A percentile compares a stretch with the other conserved stretches of the same genome.
phyloP scores from a whole-genome alignment of 352 stramenopile species.

The Blastocystis sp. region DNA sequence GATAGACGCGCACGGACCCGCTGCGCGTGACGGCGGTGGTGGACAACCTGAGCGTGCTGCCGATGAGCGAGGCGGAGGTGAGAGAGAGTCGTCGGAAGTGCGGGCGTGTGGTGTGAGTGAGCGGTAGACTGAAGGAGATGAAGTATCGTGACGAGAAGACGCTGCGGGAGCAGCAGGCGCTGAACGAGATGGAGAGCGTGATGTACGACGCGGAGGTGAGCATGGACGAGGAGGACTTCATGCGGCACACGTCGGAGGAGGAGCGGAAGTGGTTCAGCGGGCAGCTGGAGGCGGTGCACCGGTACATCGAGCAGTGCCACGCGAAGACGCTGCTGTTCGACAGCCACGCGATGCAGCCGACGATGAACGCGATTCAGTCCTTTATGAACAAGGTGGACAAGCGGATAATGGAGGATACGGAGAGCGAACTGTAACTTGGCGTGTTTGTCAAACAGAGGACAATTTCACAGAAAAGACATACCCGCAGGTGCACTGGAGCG shows the following conservation, averaged over 20 bases:
- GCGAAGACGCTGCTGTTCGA: background rate
- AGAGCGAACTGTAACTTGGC: background rate
- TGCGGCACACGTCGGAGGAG: background rate
- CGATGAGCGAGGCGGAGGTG: background rate
- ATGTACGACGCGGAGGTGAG: constrained; percentile 33
- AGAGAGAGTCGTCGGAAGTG: background rate
- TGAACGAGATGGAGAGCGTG: constrained; percentile 59
- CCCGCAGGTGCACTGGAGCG: constrained; percentile 41
- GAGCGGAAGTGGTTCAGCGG: background rate
- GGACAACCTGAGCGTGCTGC: background rate
- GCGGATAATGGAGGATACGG: background rate
- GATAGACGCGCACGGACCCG: constrained; percentile 14
- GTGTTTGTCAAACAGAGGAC: constrained; percentile 16
- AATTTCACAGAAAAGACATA: constrained; percentile 47
- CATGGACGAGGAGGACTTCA: constrained; percentile 1
- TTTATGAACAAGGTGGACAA: constrained; percentile 3
- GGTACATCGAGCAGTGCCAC: background rate
- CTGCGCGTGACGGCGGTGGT: constrained; percentile 7
- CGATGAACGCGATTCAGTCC: background rate
- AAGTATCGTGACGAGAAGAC: constrained; percentile 31
- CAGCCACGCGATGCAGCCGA: background rate
- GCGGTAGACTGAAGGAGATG: constrained; percentile 21
- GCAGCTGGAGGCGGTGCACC: background rate
- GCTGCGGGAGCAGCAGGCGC: background rate
- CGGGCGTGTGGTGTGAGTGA: too few relatives aligned